A percentile compares a stretch with the other conserved stretches of the same genome.
Evolutionary conservation across 345 rosid genomes (phyloP).

Genomic region (Eutrema japonicum): DNA sequence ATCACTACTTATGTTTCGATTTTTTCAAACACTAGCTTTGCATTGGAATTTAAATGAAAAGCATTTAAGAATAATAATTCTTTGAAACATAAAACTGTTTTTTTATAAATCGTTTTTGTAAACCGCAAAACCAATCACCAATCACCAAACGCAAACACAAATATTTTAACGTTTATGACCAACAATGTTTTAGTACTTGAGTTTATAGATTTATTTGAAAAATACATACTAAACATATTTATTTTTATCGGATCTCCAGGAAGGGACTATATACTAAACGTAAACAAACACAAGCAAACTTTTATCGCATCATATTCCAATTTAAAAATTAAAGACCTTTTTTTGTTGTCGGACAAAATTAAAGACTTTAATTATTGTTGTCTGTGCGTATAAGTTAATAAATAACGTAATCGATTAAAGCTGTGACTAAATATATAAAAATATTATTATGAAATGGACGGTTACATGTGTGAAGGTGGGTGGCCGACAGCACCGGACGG

Average conservation of each 20-base stretch:
- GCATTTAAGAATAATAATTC: no score
- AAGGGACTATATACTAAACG: neutral
- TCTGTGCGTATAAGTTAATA: neutral
- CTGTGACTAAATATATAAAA: constrained; percentile 6
- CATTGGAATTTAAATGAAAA: neutral
- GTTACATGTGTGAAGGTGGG: constrained; percentile 48
- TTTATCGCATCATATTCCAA: neutral
- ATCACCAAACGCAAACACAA: no score
- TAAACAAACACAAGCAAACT: neutral
- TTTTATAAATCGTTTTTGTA: no score
- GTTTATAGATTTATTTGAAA: no score
- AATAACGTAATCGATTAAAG: neutral
- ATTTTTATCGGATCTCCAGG: no score
- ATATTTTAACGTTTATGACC: no score
- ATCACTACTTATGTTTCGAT: neutral
- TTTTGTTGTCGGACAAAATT: neutral
- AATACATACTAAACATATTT: no score
- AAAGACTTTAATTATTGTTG: neutral
- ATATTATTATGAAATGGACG: neutral
- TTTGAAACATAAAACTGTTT: no score
- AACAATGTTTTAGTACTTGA: no score
- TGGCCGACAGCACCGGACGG: constrained; percentile 66
- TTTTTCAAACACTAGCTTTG: neutral
- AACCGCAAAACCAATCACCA: no score
- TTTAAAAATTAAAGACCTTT: neutral